These are phyloP conservation scores for Rhytidiadelphus loreus DNA, from an alignment of 225 moss, liverwort and hornwort genomes.

Conservation along the genomic window DNA sequence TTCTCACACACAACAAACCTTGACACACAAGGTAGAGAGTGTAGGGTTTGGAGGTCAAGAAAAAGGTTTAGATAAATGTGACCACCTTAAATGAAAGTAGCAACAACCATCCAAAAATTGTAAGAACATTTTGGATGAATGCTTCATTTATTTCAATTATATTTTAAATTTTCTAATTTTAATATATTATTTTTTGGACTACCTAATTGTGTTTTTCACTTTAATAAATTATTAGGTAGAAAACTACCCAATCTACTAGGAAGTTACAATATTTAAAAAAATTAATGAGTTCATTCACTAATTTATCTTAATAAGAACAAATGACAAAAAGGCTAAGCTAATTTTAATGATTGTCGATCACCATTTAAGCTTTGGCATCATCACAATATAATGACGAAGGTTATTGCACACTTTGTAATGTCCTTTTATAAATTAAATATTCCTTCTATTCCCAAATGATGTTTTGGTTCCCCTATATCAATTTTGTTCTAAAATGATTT, in stretches of 20 bases:
- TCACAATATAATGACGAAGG: background rate
- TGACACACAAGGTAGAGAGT: background rate
- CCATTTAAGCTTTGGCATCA: background rate
- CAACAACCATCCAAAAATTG: rapidly evolving
- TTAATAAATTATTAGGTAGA: background rate
- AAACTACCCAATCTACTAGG: rapidly evolving
- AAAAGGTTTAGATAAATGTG: rapidly evolving
- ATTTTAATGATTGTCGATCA: background rate
- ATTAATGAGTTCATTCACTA: background rate
- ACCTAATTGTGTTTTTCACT: background rate
- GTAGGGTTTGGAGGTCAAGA: rapidly evolving
- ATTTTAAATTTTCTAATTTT: background rate
- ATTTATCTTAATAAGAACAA: background rate
- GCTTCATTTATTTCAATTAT: background rate
- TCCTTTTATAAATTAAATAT: background rate
- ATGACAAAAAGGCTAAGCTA: background rate
- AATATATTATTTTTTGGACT: background rate
- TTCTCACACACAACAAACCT: rapidly evolving
- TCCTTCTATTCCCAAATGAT: rapidly evolving
- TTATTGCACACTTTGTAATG: background rate
- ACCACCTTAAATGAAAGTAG: background rate
- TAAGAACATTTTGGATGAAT: background rate
- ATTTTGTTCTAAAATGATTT: background rate
- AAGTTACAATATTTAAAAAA: background rate
- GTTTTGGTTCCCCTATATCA: rapidly evolving